Conservation (phyloP, 495 filamentous ascomycete genomes). For the Darksidea phi region DNA sequence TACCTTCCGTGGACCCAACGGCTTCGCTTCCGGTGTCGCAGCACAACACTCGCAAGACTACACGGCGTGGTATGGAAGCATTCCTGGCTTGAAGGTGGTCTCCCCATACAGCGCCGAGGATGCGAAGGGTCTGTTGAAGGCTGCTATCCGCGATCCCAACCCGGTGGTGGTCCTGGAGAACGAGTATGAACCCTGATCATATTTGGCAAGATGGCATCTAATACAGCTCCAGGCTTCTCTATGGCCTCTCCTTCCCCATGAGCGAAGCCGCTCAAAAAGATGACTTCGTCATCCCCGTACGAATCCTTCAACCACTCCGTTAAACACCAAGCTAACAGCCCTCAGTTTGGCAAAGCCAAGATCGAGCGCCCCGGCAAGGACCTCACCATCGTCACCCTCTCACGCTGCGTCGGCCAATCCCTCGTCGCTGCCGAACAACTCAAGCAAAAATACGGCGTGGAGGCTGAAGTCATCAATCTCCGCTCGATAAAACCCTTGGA, state of each 20-base stretch:
- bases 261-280: conserved; percentile 89
- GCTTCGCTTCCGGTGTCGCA: conserved; percentile 91
- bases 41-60: conserved; percentile 99
- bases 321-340: conserved; percentile 33
- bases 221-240: conserved; percentile 65
- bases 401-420: conserved; percentile 91
- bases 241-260: conserved; percentile 93
- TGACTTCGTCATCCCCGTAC: conserved; percentile 84
- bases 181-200: conserved; percentile 57
- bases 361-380: conserved; percentile 95
- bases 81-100: conserved; percentile 96
- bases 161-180: conserved; percentile 94
- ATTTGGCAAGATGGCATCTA: conserved; percentile 31
- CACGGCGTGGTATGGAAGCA: conserved; percentile 96
- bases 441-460: conserved; percentile 94
- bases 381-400: conserved; percentile 90
- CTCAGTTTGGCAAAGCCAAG: conserved; percentile 89
- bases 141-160: conserved; percentile 96
- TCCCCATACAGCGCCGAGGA: conserved; percentile 94
- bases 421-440: conserved; percentile 81
- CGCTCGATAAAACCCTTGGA: conserved; percentile 95
- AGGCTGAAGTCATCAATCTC: conserved; percentile 96
- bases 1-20: conserved; percentile 98
- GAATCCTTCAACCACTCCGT: conserved; percentile 8
- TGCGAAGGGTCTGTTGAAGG: conserved; percentile 96